Evolutionary conservation across 371 early-diverging fungal genomes (phyloP).

Genomic region (Rhizomucor pusillus): DNA sequence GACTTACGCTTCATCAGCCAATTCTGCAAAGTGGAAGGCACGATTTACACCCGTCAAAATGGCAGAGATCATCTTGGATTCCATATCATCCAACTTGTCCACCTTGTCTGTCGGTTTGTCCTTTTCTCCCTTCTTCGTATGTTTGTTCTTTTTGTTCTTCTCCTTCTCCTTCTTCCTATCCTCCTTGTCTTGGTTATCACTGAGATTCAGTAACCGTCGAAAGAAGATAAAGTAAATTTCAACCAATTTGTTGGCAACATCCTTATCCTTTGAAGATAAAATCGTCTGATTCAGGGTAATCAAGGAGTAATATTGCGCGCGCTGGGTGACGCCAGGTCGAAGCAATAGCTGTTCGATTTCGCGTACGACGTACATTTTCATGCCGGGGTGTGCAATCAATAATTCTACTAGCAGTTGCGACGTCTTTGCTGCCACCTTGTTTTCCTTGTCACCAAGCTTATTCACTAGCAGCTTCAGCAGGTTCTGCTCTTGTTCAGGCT

Average conservation of each 20-base stretch:
- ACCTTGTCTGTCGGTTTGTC: conserved; percentile 36
- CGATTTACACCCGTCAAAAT: conserved; percentile 95
- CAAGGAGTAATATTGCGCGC: conserved; percentile 86
- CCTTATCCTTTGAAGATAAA: conserved; percentile 66
- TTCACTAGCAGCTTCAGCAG: conserved; percentile 87
- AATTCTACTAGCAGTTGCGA: conserved; percentile 73
- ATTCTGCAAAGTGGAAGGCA: conserved; percentile 88
- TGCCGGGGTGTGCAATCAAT: conserved; percentile 77
- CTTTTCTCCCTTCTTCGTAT: conserved; percentile 41
- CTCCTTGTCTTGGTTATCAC: conserved; percentile 27
- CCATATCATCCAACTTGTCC: conserved; percentile 68
- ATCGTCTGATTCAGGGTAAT: conserved; percentile 91
- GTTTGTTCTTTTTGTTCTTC: conserved; percentile 37
- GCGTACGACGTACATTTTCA: conserved; percentile 84
- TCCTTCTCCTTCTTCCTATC: conserved; percentile 50
- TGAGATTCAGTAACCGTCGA: conserved; percentile 66
- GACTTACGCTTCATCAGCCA: conserved; percentile 71
- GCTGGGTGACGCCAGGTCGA: conserved; percentile 65
- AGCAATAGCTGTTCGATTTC: conserved; percentile 86
- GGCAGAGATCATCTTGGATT: conserved; percentile 86
- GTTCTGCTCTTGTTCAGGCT: conserved; percentile 96
- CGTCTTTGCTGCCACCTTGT: conserved; percentile 84
- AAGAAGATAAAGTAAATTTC: conserved; percentile 92
- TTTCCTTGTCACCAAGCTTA: conserved; percentile 93
- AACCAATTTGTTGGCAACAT: conserved; percentile 79